These are phyloP conservation scores for Neurospora sp. DNA, from an alignment of 495 filamentous ascomycete genomes.

Conservation along the genomic window DNA sequence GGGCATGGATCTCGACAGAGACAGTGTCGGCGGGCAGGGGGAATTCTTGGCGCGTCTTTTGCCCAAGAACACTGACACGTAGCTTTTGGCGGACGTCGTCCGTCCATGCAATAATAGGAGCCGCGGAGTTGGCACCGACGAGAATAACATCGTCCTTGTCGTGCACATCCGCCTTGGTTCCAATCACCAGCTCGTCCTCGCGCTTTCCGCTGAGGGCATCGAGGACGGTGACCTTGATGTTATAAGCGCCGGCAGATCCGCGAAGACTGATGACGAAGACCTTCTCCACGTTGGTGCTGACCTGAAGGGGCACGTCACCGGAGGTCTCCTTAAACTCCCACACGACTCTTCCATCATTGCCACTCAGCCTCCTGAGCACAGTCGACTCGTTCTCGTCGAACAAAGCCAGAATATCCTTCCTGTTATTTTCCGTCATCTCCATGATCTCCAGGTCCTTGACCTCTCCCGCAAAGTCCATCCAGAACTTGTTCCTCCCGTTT, in stretches of 20 bases:
- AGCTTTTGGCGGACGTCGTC: slow-evolving; percentile 57
- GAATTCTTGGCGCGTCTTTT: slow-evolving; percentile 50
- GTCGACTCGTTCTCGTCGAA: slow-evolving; percentile 46
- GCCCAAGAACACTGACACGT: slow-evolving; percentile 72
- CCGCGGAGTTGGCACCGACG: slow-evolving; percentile 73
- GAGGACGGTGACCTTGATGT: slow-evolving; percentile 61
- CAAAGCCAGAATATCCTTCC: slow-evolving; percentile 65
- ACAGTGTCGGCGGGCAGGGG: slow-evolving; percentile 49
- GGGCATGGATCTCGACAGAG: slow-evolving; percentile 62
- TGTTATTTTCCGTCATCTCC: slow-evolving; percentile 52
- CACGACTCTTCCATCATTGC: slow-evolving; percentile 56
- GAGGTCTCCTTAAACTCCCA: slow-evolving; percentile 68
- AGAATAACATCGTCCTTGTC: slow-evolving; percentile 59
- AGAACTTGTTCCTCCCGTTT: slow-evolving; percentile 72
- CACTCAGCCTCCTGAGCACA: slow-evolving; percentile 61
- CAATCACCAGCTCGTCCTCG: slow-evolving; percentile 53
- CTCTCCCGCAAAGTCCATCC: slow-evolving; percentile 43
- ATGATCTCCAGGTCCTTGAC: slow-evolving; percentile 73
- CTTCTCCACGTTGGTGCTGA: slow-evolving; percentile 63
- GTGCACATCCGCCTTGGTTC: slow-evolving; percentile 62
- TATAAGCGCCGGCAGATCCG: slow-evolving; percentile 54
- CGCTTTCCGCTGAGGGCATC: slow-evolving; percentile 61
- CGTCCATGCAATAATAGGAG: slow-evolving; percentile 74
- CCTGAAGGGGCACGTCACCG: slow-evolving; percentile 63
- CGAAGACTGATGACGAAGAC: slow-evolving; percentile 72